Conservation (phyloP, 768 basidiomycete genomes). For the Xerocomellus intermedius region DNA sequence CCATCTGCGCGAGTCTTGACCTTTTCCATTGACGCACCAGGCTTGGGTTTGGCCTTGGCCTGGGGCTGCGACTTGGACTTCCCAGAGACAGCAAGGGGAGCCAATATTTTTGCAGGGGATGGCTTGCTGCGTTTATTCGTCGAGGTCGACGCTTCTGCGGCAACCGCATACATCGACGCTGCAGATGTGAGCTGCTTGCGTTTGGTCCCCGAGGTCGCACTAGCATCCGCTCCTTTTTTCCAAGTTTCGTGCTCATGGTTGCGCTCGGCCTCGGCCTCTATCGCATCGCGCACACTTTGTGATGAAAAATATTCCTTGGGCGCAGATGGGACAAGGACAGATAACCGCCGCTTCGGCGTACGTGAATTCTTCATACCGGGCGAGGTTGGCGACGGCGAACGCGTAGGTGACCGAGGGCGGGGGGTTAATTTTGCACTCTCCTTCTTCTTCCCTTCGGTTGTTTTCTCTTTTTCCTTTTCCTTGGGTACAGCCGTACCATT, state of each 20-base stretch:
- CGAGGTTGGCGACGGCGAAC: slow-evolving; percentile 7
- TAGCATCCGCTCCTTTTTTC: neutral
- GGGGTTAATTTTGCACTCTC: neutral
- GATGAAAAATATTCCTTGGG: slow-evolving; percentile 28
- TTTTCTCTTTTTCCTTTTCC: neutral
- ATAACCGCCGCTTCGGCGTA: slow-evolving; percentile 23
- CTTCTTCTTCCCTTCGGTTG: neutral
- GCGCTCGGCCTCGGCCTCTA: neutral
- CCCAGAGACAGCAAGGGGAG: neutral
- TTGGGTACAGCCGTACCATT: neutral
- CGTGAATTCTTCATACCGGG: neutral
- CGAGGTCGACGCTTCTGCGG: slow-evolving; percentile 24
- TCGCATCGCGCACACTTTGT: neutral
- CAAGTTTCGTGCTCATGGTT: neutral
- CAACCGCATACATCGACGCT: slow-evolving; percentile 21
- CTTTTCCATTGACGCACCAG: neutral
- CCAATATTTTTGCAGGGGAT: slow-evolving; percentile 14
- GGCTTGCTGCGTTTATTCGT: slow-evolving; percentile 18
- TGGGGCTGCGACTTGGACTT: slow-evolving; percentile 6
- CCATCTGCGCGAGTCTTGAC: neutral
- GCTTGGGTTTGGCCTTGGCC: slow-evolving; percentile 1
- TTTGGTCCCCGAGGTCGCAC: neutral
- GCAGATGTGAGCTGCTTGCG: slow-evolving; percentile 14
- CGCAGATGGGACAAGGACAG: slow-evolving; percentile 30
- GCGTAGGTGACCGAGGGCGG: slow-evolving; percentile 5